A percentile compares a stretch with the other conserved stretches of the same genome.
These are phyloP conservation scores for Leavenworthia alabamica DNA, from an alignment of 345 rosid genomes.

Conservation along the genomic window DNA sequence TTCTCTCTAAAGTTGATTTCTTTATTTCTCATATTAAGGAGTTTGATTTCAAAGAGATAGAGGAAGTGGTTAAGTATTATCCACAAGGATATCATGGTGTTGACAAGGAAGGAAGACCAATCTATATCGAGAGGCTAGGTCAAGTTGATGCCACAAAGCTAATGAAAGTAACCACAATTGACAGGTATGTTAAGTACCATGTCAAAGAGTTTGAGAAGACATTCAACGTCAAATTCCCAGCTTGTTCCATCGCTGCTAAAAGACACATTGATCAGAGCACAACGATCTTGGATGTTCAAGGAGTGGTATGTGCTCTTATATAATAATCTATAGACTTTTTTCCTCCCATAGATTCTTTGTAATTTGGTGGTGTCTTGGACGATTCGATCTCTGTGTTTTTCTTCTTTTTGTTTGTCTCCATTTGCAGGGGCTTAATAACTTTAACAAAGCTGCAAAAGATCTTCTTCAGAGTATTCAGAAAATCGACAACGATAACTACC, in stretches of 20 bases:
- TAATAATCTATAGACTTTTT: neutral
- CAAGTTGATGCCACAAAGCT: slow-evolving; percentile 75
- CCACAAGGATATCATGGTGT: slow-evolving; percentile 96
- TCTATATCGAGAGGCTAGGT: slow-evolving; percentile 77
- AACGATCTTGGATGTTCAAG: slow-evolving; percentile 84
- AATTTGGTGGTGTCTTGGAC: neutral
- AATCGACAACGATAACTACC: slow-evolving; percentile 75
- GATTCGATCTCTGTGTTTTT: neutral
- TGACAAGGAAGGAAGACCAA: slow-evolving; percentile 80
- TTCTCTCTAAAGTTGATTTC: neutral
- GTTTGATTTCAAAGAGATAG: slow-evolving; percentile 64
- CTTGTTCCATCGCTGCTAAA: slow-evolving; percentile 68
- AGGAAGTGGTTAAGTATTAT: slow-evolving; percentile 65
- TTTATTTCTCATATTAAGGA: slow-evolving; percentile 37
- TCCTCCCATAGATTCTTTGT: neutral
- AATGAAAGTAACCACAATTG: slow-evolving; percentile 74
- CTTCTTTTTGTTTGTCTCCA: neutral
- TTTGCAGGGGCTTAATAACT: slow-evolving; percentile 61
- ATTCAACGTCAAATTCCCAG: slow-evolving; percentile 65
- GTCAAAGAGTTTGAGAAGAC: slow-evolving; percentile 83
- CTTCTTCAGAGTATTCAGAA: slow-evolving; percentile 62
- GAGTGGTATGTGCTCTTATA: slow-evolving; percentile 77
- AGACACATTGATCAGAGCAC: slow-evolving; percentile 86
- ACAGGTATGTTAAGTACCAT: slow-evolving; percentile 74
- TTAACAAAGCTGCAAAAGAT: slow-evolving; percentile 77